Conservation (phyloP, 257 asterid genomes). For the Cordia subcordata region DNA sequence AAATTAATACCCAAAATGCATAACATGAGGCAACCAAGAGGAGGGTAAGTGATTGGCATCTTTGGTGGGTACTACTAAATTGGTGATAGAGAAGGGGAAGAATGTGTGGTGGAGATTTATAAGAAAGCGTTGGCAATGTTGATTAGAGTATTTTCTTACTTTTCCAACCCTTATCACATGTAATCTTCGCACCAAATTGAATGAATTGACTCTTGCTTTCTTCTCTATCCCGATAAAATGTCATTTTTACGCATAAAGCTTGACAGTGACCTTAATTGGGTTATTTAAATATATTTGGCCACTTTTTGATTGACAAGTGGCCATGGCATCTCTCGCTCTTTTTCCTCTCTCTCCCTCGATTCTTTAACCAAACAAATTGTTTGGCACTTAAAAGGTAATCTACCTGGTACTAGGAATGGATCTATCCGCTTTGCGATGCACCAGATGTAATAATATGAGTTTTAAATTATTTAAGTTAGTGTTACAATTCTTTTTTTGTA, state of each 20-base stretch:
- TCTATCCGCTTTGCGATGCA: no score
- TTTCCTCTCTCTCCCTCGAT: not conserved
- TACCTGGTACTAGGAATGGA: no score
- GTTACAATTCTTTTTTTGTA: no score
- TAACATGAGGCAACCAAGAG: no score
- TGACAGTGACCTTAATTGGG: slow-evolving; percentile 12
- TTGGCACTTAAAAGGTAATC: no score
- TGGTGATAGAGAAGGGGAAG: not conserved
- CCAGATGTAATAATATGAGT: no score
- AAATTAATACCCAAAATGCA: no score
- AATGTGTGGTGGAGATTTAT: slow-evolving; percentile 2
- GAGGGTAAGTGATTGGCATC: not conserved
- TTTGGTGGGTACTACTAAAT: not conserved
- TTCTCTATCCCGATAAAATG: slow-evolving; percentile 5
- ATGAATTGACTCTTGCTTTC: not conserved
- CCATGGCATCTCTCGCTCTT: slow-evolving; percentile 22
- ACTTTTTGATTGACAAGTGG: slow-evolving; percentile 20
- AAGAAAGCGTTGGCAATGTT: slow-evolving; percentile 1
- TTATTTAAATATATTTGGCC: not conserved
- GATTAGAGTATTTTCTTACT: not conserved
- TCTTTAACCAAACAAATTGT: no score
- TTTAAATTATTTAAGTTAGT: no score
- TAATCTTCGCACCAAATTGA: slow-evolving; percentile 3
- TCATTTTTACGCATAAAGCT: slow-evolving; percentile 24
- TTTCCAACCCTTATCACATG: slow-evolving; percentile 14